Evolutionary conservation across 2,329 filamentous ascomycete species (phyloP).

Genomic region (Colletotrichum tropicale): DNA sequence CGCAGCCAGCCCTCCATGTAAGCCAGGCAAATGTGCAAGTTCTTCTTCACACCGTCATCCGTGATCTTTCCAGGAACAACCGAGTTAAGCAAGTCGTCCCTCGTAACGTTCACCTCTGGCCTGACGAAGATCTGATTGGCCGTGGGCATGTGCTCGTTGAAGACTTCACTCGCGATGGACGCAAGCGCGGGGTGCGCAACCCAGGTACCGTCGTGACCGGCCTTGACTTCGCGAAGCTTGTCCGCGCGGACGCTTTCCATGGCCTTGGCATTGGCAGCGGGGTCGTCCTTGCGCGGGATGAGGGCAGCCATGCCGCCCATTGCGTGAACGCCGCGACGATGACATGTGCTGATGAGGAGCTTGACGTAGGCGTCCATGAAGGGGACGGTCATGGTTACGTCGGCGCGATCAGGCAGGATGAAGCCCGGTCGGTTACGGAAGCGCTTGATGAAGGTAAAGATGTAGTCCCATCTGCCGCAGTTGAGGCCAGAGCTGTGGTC

Average conservation of each 20-base stretch:
- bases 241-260: slow-evolving; percentile 86
- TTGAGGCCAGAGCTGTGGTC: slow-evolving; percentile 89
- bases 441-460: slow-evolving; percentile 94
- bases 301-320: slow-evolving; percentile 95
- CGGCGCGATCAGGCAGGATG: slow-evolving; percentile 82
- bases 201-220: slow-evolving; percentile 89
- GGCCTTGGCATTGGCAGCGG: slow-evolving; percentile 80
- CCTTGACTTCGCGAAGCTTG: slow-evolving; percentile 86
- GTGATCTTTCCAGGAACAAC: slow-evolving; percentile 85
- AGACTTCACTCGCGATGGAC: slow-evolving; percentile 79
- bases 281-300: slow-evolving; percentile 90
- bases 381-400: slow-evolving; percentile 88
- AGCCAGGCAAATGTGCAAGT: slow-evolving; percentile 84
- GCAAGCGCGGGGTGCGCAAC: slow-evolving; percentile 89
- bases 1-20: slow-evolving; percentile 96
- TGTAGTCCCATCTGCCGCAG: slow-evolving; percentile 95
- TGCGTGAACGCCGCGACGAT: slow-evolving; percentile 84
- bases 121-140: slow-evolving; percentile 87
- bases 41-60: slow-evolving; percentile 88
- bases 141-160: slow-evolving; percentile 93
- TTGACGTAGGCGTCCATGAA: slow-evolving; percentile 91
- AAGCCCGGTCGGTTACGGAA: slow-evolving; percentile 89
- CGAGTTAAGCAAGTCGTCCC: slow-evolving; percentile 88
- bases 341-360: slow-evolving; percentile 90
- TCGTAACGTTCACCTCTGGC: slow-evolving; percentile 77